Evolutionary conservation across 2,329 filamentous ascomycete species (phyloP), one percentile per base, ranked within the genome.

Genomic region (Shiraia bambusicola): DNA sequence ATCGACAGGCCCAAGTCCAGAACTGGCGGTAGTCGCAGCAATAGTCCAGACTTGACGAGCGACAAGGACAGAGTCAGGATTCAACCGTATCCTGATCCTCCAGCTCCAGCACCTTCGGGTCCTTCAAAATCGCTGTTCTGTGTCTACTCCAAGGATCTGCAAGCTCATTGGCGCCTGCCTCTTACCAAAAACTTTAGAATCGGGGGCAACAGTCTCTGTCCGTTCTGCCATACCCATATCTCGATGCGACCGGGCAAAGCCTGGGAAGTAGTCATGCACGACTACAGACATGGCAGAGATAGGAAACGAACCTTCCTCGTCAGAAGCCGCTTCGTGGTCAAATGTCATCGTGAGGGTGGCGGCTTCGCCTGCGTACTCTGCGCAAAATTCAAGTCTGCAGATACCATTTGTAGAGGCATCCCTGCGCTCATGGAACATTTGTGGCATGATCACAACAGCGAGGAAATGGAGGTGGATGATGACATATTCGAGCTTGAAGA

Each of bases 331-430:
- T 67, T 68, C 30, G 44, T 65, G 10, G 50, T 65, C 13, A 68
- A 68, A 39, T 60, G 49, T 15, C 65, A 68, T 40, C 45, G 61
- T 9, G 50, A 58, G 10, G 44, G 49, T 6, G 58, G 57, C 2
- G 56, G 58, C 1, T 66, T 58, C 42, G 63, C 63, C 4, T 67
- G 64, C 28, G 49, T 59, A 9, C 40, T 67, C 13, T 67, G 64
- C 28, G 56, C 52, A 3, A 47, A 43, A 28, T 56, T 46, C 28
- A 50, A 49, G 13, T 42, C 57, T 6, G 50, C 44, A 17, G 64
- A 67, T 41, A 67, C 63, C 3, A 52, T 59, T 8, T 63, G 61
- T 40, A 42, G 44, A 11, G 49, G 51, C 12, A 37, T 60, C 3
- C 42, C 29, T 7, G 53, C 51, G n/a, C 31, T 67, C 24, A 56